Base-by-base conservation (phyloP, 2,329 filamentous ascomycete genomes). In the Microdochium paspali region DNA sequence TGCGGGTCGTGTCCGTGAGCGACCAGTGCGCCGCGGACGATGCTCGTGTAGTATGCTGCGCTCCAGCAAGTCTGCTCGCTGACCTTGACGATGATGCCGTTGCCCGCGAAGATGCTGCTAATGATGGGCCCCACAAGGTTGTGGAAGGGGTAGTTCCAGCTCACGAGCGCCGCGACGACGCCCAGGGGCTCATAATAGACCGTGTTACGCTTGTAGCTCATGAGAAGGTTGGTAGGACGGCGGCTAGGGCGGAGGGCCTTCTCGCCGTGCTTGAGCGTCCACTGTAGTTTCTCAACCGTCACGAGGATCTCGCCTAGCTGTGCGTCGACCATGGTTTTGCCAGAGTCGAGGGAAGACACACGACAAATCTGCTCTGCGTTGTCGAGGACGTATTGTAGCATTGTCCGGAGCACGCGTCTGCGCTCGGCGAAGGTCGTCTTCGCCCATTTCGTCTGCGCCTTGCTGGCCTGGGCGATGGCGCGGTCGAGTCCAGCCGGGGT, bases 141-240 rank as follows among this genome's bases (percentile, higher is more conserved):
- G 70, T 98, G 93, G 66, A 97, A 95, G 42, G 88, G 83, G 63
- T 90, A 97, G 71, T 98, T 98, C 93, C 93, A 98, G 61, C 87
- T 93, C 40, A 98, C 89, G 46, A 91, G 84, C 18, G 93, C 91
- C 10, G 89, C 85, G 5, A 98, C 87, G 30, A 98, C 89, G 15
- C 93, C 93, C 20, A 97, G 72, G 13, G 93, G 91, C 66, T 98
- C 90, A 66, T 95, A 98, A 45, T 79, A 72, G 24, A 98, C 90
- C 52, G 83, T 84, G 61, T 96, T 96, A 63, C 79, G 82, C 76
- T 98, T 98, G 69, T 97, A 96, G 68, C 83, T 80, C 89, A 98
- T 94, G 53, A 98, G 77, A 43, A 95, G 74, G 65, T 94, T 96
- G 1, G 90, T 95, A 4, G 90, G 89, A 46, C 93, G 77, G 44